These are phyloP conservation scores for Mucor lusitanicus DNA, from an alignment of 371 early-diverging fungal species.

Conservation along the genomic window DNA sequence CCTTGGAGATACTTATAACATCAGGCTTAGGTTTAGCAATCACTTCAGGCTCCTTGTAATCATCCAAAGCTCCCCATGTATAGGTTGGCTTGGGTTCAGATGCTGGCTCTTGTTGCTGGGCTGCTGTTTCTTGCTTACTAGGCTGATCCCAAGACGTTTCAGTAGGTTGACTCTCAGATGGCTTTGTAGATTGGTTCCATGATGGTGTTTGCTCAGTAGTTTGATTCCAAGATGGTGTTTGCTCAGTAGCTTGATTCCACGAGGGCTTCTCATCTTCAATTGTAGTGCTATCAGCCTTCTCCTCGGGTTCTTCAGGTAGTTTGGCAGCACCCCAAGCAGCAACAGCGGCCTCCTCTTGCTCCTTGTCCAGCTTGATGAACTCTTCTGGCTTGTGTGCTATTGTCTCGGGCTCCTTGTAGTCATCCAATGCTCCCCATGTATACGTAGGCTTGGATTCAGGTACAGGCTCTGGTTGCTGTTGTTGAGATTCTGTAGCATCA, in stretches of 20 bases:
- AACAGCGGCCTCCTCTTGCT: neutral
- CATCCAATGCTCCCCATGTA: neutral
- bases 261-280: no score
- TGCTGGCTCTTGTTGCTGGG: neutral
- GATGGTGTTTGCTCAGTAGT: no score
- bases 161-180: neutral
- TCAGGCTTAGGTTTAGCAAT: neutral
- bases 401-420: neutral
- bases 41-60: neutral
- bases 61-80: constrained; percentile 5
- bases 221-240: no score
- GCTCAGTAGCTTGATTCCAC: no score
- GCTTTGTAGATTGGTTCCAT: neutral
- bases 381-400: neutral
- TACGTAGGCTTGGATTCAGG: neutral
- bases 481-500: no score
- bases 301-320: neutral
- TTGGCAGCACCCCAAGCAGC: neutral
- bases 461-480: no score
- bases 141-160: neutral
- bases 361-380: neutral
- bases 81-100: neutral
- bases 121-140: neutral
- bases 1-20: neutral
- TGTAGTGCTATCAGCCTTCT: neutral